Conservation (phyloP, 352 stramenopile genomes). For the Globisporangium cylindrosporum region DNA sequence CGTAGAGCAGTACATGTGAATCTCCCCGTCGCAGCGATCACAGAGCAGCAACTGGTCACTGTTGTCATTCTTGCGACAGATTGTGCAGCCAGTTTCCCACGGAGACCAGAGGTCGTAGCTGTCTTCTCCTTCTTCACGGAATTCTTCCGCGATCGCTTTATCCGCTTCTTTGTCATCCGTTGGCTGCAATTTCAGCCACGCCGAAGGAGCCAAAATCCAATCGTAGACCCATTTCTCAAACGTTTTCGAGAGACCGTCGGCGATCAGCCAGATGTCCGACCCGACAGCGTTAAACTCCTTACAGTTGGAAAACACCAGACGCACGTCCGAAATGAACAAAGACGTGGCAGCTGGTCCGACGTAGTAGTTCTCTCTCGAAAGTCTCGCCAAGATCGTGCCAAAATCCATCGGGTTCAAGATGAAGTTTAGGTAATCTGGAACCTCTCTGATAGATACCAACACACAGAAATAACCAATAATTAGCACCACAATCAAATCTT, state of each 20-base stretch:
- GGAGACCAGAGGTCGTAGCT: constrained; percentile 74
- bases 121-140: constrained; percentile 55
- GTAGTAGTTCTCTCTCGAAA: constrained; percentile 82
- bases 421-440: constrained; percentile 84
- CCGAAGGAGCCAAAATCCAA: constrained; percentile 73
- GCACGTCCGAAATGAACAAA: constrained; percentile 82
- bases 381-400: constrained; percentile 66
- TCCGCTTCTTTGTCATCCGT: constrained; percentile 49
- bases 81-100: constrained; percentile 75
- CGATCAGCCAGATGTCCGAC: constrained; percentile 79
- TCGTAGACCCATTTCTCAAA: constrained; percentile 90
- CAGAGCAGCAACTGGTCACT: constrained; percentile 81
- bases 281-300: constrained; percentile 81
- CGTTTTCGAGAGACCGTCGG: constrained; percentile 59
- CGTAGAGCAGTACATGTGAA: constrained; percentile 83
- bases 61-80: constrained; percentile 72
- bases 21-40: constrained; percentile 85
- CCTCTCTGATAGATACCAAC: constrained; percentile 29
- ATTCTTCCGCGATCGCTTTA: constrained; percentile 47
- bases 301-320: constrained; percentile 87
- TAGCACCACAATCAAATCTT: background rate
- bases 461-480: constrained; percentile 1
- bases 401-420: constrained; percentile 89
- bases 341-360: constrained; percentile 61
- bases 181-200: constrained; percentile 73